Evolutionary conservation across 2,329 filamentous ascomycete species (phyloP).

Genomic region (Simplicillium sp.): DNA sequence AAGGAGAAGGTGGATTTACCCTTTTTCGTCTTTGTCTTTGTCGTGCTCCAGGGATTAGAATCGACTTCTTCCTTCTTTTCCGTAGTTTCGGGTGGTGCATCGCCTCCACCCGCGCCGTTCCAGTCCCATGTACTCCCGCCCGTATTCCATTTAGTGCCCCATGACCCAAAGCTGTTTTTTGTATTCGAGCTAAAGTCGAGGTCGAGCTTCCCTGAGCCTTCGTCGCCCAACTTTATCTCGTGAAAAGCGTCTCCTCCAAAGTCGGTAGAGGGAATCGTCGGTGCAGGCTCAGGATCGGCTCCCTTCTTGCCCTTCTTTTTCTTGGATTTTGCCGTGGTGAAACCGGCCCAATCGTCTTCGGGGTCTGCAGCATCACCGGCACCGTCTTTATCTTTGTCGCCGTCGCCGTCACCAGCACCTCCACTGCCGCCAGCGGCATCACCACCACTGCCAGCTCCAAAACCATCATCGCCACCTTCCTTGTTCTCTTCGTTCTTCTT

Average conservation of each 20-base stretch:
- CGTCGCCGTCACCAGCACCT: constrained; percentile 25
- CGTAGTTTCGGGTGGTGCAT: constrained; percentile 19
- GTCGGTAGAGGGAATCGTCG: constrained; percentile 21
- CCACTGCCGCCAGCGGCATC: constrained; percentile 10
- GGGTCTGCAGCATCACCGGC: constrained; percentile 24
- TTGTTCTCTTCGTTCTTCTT: constrained; percentile 4
- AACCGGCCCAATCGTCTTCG: constrained; percentile 22
- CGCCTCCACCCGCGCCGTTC: constrained; percentile 22
- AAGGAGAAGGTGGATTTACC: constrained; percentile 35
- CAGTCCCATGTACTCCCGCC: constrained; percentile 38
- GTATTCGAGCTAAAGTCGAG: constrained; percentile 39
- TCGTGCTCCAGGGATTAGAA: constrained; percentile 39
- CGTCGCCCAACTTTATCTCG: constrained; percentile 57
- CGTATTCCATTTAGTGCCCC: constrained; percentile 52
- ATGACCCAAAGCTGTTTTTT: constrained; percentile 42
- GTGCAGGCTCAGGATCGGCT: constrained; percentile 15
- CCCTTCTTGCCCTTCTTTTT: constrained; percentile 31
- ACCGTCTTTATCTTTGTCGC: constrained; percentile 23
- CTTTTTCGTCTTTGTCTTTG: constrained; percentile 42
- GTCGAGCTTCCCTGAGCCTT: constrained; percentile 46
- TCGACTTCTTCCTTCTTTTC: constrained; percentile 31
- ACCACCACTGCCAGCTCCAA: constrained; percentile 10
- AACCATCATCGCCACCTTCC: constrained; percentile 8
- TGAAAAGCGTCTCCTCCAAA: constrained; percentile 47
- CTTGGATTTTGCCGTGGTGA: constrained; percentile 21